Percentiles rank a stretch among this genome's conserved stretches.
Conservation (phyloP, 2,329 filamentous ascomycete genomes). For the Colletotrichum cuscutae region DNA sequence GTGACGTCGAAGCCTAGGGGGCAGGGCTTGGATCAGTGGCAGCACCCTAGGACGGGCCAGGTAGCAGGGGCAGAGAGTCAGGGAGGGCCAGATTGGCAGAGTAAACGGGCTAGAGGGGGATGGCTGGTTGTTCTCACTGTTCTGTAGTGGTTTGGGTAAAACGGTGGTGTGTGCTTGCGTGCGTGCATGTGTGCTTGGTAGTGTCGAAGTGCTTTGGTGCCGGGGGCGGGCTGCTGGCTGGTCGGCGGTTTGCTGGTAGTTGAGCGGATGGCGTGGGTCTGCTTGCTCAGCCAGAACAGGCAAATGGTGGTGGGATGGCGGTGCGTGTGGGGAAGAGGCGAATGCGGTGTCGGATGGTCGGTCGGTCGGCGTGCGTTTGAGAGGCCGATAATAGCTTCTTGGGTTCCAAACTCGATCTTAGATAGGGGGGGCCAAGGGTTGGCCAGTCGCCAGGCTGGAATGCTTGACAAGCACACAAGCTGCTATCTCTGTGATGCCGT, state of each 20-base stretch:
- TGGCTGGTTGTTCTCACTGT: not conserved
- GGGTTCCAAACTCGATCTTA: not conserved
- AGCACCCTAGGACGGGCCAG: not conserved
- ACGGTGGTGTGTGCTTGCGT: conserved; percentile 12
- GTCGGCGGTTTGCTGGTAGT: not conserved
- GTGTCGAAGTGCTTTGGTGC: not conserved
- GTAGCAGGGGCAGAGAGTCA: not conserved
- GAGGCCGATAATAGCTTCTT: conserved; percentile 8
- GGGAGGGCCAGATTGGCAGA: not conserved
- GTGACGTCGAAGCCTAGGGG: conserved; percentile 25
- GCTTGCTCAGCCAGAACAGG: conserved; percentile 1
- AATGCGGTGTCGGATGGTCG: conserved; percentile 17
- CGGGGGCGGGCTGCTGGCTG: not conserved
- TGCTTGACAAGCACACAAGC: conserved; percentile 11
- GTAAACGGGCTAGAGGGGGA: conserved; percentile 18
- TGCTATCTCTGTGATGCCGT: not conserved
- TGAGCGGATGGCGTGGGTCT: not conserved
- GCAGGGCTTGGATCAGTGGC: not conserved
- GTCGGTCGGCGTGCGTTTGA: conserved; percentile 25
- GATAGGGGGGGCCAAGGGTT: not conserved
- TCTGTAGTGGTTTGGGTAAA: conserved; percentile 22
- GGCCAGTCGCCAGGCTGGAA: not conserved
- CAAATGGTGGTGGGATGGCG: conserved; percentile 21
- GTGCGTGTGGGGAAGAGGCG: conserved; percentile 31
- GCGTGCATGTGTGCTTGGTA: not conserved